A percentile compares a stretch with the other conserved stretches of the same genome.
Conservation (phyloP, 1,284 basidiomycete genomes). For the Trametes hirsuta region DNA sequence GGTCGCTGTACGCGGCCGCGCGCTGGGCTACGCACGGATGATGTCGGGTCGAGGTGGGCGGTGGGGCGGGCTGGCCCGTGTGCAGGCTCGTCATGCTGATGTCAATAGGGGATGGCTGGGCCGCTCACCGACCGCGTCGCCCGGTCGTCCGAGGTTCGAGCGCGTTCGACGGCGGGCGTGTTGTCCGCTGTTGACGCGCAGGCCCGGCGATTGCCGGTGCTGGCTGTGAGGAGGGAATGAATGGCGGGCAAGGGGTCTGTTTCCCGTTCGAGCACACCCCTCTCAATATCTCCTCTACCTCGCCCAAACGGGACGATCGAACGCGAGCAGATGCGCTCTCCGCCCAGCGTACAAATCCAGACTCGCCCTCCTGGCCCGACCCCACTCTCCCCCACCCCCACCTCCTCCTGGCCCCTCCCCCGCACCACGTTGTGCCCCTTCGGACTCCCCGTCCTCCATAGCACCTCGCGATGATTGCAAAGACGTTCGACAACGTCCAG, state of each 20-base stretch:
- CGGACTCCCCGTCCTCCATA: conserved; percentile 7
- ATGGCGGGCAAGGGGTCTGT: conserved; percentile 16
- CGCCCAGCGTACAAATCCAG: conserved; percentile 30
- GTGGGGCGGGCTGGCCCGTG: conserved; percentile 5
- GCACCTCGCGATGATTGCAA: conserved; percentile 32
- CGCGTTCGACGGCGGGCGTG: conserved; percentile 18
- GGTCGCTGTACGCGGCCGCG: background rate
- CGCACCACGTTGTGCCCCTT: conserved; percentile 5
- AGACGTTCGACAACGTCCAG: conserved; percentile 24
- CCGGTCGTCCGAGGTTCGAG: conserved; percentile 17
- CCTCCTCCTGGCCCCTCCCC: conserved; percentile 3
- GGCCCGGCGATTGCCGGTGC: conserved; percentile 30
- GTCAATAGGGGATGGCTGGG: conserved; percentile 19
- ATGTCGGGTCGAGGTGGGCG: conserved; percentile 10
- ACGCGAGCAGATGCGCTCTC: conserved; percentile 23
- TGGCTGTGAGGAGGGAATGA: conserved; percentile 10
- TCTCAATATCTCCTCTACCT: conserved; percentile 28
- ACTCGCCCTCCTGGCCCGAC: conserved; percentile 7
- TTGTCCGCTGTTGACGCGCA: conserved; percentile 20
- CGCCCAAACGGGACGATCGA: conserved; percentile 29
- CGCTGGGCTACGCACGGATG: conserved; percentile 7
- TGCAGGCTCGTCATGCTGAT: conserved; percentile 19
- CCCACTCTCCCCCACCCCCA: conserved; percentile 7
- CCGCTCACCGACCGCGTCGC: conserved; percentile 8
- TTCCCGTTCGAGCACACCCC: conserved; percentile 28